phyloP scores from a whole-genome alignment of 306 rosid species.

The Ormosia semicastrata region DNA sequence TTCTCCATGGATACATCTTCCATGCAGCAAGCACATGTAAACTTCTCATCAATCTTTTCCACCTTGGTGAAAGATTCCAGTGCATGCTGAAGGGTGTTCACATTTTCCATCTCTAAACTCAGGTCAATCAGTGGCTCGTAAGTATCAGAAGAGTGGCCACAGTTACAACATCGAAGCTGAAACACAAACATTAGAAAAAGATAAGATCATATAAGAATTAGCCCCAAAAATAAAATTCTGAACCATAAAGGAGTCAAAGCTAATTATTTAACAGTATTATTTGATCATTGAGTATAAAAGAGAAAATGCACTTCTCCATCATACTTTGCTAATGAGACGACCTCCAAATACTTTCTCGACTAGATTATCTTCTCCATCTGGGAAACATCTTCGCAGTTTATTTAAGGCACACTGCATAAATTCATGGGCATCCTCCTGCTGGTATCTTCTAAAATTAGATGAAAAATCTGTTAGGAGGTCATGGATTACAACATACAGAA shows the following conservation, averaged over 20 bases:
- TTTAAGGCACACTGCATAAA: conserved; percentile 64
- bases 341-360: conserved; percentile 71
- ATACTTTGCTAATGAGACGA: conserved; percentile 59
- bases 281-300: not conserved
- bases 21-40: conserved; percentile 51
- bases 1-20: conserved; percentile 51
- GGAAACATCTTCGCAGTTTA: conserved; percentile 44
- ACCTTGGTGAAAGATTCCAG: conserved; percentile 55
- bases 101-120: conserved; percentile 62
- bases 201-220: not conserved
- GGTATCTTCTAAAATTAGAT: conserved; percentile 39
- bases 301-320: not conserved
- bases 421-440: conserved; percentile 88
- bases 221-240: too few species aligned
- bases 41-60: conserved; percentile 52
- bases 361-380: conserved; percentile 32
- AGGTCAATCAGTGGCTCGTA: conserved; percentile 57
- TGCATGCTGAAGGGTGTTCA: conserved; percentile 42
- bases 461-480: conserved; percentile 55
- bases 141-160: conserved; percentile 54
- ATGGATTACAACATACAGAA: conserved; percentile 38
- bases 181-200: conserved; percentile 10
- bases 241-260: not conserved
- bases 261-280: not conserved
- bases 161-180: conserved; percentile 61